phyloP scores from a whole-genome alignment of 306 rosid species.

The Cucurbita pepo region DNA sequence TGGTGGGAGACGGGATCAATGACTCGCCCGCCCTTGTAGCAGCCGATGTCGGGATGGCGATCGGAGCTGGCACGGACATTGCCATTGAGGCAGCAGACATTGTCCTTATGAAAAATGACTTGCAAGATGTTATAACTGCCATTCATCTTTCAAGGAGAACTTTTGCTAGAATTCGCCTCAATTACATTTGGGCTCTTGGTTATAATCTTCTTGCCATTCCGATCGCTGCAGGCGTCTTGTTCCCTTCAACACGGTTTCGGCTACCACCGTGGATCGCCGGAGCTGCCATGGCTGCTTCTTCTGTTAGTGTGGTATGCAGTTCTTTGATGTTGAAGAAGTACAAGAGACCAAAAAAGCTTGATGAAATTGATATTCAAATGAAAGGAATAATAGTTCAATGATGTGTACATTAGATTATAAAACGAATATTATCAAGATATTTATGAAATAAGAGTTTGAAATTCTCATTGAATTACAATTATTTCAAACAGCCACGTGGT shows the following conservation, averaged over 20 bases:
- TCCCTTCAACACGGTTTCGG: constrained; percentile 42
- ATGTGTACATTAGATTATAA: neutral
- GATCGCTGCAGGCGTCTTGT: constrained; percentile 57
- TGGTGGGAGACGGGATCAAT: constrained; percentile 87
- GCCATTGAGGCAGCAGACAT: constrained; percentile 92
- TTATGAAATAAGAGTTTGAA: no score
- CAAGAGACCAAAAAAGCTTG: constrained; percentile 46
- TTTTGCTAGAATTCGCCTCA: constrained; percentile 42
- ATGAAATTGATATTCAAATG: constrained; percentile 22
- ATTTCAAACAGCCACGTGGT: neutral
- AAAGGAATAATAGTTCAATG: constrained; percentile 26
- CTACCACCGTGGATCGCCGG: constrained; percentile 93
- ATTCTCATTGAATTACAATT: no score
- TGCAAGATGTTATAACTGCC: constrained; percentile 66
- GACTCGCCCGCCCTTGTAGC: constrained; percentile 81
- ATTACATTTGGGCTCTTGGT: constrained; percentile 72
- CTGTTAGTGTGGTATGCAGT: constrained; percentile 75
- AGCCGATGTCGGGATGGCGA: constrained; percentile 79
- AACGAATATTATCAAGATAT: no score
- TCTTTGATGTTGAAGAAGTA: constrained; percentile 56
- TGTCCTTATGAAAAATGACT: constrained; percentile 67
- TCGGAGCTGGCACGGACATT: constrained; percentile 79
- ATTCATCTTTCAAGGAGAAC: constrained; percentile 67
- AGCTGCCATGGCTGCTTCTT: constrained; percentile 93
- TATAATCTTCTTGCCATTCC: constrained; percentile 68